Base-by-base conservation (phyloP, 2,329 filamentous ascomycete genomes). In the Chrysosporium keratinophilum region DNA sequence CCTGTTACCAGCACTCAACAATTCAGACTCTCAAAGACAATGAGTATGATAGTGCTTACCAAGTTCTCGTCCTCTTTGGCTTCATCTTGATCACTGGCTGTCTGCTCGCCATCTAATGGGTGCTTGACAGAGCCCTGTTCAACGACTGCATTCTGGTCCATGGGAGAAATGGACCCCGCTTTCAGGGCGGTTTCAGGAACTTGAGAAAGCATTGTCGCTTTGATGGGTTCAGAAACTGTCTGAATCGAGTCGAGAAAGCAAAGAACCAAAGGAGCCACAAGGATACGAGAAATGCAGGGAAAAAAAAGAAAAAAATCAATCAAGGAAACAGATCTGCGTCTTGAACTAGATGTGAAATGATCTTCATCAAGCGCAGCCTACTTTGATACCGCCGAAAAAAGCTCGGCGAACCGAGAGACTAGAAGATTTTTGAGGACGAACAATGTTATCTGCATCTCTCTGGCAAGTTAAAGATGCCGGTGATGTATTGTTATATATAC, bases 51-150 rank as follows among this genome's bases (percentile, higher is more conserved):
- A 19, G 17, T n/a, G n/a, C 49, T 19, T 46, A 56, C 54, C 31
- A 56, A 17, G 23, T 54, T 56, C 2, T 43, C 28, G 50, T 56
- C 54, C 5, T 52, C 49, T 33, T 53, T 42, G 10, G 20, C 39
- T 39, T 56, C 45, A 28, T 56, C 50, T 10, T 33, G 31, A 19
- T 52, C 50, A 33, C 50, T 46, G 12, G 20, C 19, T 33, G 15
- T 19, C n/a, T 44, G 40, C 23, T 40, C 50, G 35, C 33, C 35
- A 19, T 39, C 42, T 37, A 31, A 19, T 20, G 19, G 41, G 9
- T 34, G n/a, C 14, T 9, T 42, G 11, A 42, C 15, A 15, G 17
- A 37, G 5, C 49, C 49, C 19, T 51, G n/a, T 28, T 51, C 49
- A 11, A 37, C 40, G 6, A 17, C 28, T 20, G 49, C 33, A 23